Evolutionary conservation across 345 rosid species (phyloP).

Genomic region (Salix exigua): DNA sequence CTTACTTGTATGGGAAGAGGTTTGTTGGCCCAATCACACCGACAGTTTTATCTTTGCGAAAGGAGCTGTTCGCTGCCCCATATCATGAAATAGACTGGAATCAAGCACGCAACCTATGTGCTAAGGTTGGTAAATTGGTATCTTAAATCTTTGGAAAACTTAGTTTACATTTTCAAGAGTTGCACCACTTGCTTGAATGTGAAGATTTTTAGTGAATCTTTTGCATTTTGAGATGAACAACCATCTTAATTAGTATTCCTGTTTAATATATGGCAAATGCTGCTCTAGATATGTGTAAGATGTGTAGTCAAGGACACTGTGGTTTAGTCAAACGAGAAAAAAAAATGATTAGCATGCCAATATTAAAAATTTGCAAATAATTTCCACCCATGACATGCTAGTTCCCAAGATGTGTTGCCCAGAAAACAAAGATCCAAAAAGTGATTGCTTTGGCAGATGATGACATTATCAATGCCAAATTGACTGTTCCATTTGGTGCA

Average conservation of each 20-base stretch:
- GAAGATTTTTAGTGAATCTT: not conserved
- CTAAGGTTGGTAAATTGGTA: constrained; percentile 60
- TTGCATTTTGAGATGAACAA: not conserved
- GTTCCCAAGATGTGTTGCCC: not conserved
- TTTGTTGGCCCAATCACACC: constrained; percentile 94
- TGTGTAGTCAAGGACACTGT: not conserved
- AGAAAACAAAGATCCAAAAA: not conserved
- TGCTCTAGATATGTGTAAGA: not conserved
- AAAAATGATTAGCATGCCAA: not conserved
- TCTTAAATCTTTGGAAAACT: constrained; percentile 8
- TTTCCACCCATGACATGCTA: not conserved
- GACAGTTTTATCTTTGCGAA: constrained; percentile 76
- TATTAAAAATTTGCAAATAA: not conserved
- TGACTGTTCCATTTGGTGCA: not conserved
- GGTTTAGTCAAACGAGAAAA: not conserved
- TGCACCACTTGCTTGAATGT: not conserved
- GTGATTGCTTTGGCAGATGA: not conserved
- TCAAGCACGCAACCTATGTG: constrained; percentile 76
- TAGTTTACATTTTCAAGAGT: not conserved
- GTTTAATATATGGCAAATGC: not conserved
- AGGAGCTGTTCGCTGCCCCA: constrained; percentile 73
- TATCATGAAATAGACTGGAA: constrained; percentile 92
- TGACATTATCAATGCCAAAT: not conserved
- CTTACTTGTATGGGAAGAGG: constrained; percentile 88
- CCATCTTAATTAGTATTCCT: not conserved